Evolutionary conservation across 2,329 filamentous ascomycete species (phyloP).

Genomic region (Ophiostoma sp.): DNA sequence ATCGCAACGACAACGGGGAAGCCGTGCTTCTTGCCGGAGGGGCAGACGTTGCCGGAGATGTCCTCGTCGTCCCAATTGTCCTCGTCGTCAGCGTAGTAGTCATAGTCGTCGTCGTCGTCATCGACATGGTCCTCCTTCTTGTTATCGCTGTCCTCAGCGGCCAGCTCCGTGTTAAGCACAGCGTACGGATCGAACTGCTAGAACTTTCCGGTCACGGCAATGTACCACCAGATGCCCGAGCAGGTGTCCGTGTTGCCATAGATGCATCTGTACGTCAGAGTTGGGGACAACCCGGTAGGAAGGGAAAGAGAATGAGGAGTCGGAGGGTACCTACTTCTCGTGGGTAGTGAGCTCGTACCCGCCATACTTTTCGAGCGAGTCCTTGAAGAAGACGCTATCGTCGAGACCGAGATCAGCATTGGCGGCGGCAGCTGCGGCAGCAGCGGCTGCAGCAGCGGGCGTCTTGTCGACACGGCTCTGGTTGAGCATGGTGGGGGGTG

Average conservation of each 20-base stretch:
- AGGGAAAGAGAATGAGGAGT: neutral
- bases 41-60: neutral
- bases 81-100: neutral
- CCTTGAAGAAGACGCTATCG: neutral
- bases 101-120: neutral
- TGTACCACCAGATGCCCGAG: slow-evolving; percentile 24
- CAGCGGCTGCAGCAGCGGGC: no score
- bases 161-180: neutral
- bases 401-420: neutral
- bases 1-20: neutral
- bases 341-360: neutral
- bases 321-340: neutral
- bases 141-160: neutral
- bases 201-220: slow-evolving; percentile 1
- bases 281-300: neutral
- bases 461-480: no score
- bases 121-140: neutral
- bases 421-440: no score
- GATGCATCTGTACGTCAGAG: slow-evolving; percentile 11
- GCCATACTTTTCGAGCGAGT: neutral
- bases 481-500: no score
- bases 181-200: neutral
- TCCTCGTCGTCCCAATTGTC: neutral
- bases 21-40: neutral
- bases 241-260: slow-evolving; percentile 29